phyloP scores from a whole-genome alignment of 2,329 filamentous ascomycete species.

The Fusarium devonianum region DNA sequence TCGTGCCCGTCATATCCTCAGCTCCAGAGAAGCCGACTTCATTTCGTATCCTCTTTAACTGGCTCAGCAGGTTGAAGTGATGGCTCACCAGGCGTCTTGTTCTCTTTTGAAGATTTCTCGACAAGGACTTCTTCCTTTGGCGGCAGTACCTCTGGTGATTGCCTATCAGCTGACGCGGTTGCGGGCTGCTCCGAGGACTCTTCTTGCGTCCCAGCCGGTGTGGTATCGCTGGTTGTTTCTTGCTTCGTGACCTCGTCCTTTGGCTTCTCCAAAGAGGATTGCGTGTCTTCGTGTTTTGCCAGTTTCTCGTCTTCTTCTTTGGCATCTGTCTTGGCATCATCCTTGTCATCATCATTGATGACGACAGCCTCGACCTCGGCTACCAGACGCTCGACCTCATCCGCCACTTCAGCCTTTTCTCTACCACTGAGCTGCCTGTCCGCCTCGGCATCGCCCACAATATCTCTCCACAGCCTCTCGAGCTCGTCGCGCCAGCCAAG shows the following conservation, averaged over 20 bases:
- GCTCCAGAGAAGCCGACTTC: not conserved
- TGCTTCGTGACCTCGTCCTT: not conserved
- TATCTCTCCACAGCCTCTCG: constrained; percentile 74
- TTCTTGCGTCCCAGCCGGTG: not conserved
- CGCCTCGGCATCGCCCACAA: constrained; percentile 68
- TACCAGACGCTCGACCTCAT: constrained; percentile 54
- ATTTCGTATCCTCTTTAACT: constrained; percentile 13
- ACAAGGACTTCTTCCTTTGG: not conserved
- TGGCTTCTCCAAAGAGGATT: not conserved
- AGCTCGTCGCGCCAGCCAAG: constrained; percentile 89
- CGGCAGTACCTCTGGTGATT: constrained; percentile 3
- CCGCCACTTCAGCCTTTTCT: constrained; percentile 50
- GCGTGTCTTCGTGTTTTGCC: not conserved
- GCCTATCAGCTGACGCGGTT: constrained; percentile 1
- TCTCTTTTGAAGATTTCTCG: constrained; percentile 5
- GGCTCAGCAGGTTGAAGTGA: not conserved
- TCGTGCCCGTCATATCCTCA: not conserved
- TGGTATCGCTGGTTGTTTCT: not conserved
- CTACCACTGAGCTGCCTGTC: constrained; percentile 53
- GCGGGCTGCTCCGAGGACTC: not conserved
- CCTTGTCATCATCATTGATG: constrained; percentile 39
- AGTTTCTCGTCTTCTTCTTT: not conserved
- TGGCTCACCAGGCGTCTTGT: not conserved
- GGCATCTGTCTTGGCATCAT: constrained; percentile 13
- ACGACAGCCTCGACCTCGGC: constrained; percentile 47